phyloP scores from a whole-genome alignment of 768 basidiomycete species.

The Rhizopogon roseolus region DNA sequence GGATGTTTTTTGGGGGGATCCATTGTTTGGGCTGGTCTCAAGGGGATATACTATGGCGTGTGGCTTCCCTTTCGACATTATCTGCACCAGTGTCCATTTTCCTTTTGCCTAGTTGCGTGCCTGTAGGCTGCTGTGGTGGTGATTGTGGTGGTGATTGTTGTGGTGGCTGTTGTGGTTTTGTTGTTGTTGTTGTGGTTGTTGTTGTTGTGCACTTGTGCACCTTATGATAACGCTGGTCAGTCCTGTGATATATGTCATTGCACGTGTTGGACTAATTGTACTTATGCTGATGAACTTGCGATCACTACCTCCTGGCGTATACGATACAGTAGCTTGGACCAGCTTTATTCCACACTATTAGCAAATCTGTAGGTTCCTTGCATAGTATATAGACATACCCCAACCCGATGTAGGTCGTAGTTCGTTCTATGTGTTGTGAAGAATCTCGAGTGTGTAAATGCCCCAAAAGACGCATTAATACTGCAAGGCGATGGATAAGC shows the following conservation, averaged over 20 bases:
- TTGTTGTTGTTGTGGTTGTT: too few species aligned
- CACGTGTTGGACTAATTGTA: constrained; percentile 9
- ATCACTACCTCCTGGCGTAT: constrained; percentile 7
- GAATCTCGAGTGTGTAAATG: too few species aligned
- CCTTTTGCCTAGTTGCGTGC: too few species aligned
- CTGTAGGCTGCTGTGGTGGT: rapidly evolving
- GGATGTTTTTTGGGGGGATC: constrained; percentile 19
- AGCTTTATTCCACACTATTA: constrained; percentile 7
- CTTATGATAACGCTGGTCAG: too few species aligned
- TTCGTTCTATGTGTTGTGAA: too few species aligned
- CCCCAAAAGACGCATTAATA: too few species aligned
- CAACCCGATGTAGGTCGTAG: too few species aligned
- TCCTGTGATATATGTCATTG: constrained; percentile 3
- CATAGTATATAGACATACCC: too few species aligned
- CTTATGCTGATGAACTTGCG: constrained; percentile 5
- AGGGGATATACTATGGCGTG: constrained; percentile 17
- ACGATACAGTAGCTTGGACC: constrained; percentile 14
- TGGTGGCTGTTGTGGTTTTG: too few species aligned
- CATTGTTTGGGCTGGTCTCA: constrained; percentile 24
- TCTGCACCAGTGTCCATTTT: neutral
- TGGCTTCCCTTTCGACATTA: constrained; percentile 9
- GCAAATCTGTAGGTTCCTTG: neutral
- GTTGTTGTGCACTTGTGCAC: too few species aligned
- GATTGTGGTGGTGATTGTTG: too few species aligned
- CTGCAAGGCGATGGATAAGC: too few species aligned